phyloP scores from a whole-genome alignment of 441 rosid genomes.

The Adansonia grandidieri region DNA sequence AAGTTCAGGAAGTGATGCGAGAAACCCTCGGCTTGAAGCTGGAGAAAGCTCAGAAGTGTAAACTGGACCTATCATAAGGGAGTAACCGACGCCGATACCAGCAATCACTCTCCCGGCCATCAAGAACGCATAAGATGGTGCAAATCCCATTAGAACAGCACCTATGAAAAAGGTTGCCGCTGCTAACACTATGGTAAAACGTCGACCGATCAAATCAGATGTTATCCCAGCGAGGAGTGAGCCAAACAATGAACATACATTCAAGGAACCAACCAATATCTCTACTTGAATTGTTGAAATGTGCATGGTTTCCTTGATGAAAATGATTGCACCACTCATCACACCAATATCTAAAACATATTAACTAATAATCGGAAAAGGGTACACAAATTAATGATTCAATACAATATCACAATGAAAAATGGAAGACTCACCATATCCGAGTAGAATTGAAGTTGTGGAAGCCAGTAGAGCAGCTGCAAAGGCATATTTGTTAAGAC shows the following conservation, averaged over 20 bases:
- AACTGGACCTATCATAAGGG: conserved; percentile 73
- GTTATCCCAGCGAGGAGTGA: conserved; percentile 65
- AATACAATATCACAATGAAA: not conserved
- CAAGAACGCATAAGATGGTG: conserved; percentile 53
- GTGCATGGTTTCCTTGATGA: conserved; percentile 51
- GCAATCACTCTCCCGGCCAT: conserved; percentile 67
- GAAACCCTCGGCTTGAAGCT: conserved; percentile 56
- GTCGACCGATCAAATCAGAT: conserved; percentile 66
- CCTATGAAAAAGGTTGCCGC: conserved; percentile 61
- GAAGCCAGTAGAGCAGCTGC: conserved; percentile 64
- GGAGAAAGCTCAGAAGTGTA: conserved; percentile 68
- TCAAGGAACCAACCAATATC: conserved; percentile 61
- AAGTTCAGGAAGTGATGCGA: conserved; percentile 70
- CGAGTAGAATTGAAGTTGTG: conserved; percentile 61
- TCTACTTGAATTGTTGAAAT: conserved; percentile 58
- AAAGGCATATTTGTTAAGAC: conserved; percentile 53
- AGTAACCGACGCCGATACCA: conserved; percentile 72
- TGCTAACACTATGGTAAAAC: conserved; percentile 59
- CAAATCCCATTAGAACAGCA: conserved; percentile 69
- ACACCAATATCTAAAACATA: conserved; percentile 62
- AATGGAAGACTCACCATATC: conserved; percentile 55
- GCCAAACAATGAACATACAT: conserved; percentile 61
- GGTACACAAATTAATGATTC: not conserved
- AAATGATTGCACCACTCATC: conserved; percentile 69
- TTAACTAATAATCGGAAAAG: not conserved